A percentile compares a stretch with the other conserved stretches of the same genome.
Conservation (phyloP, 306 rosid genomes). For the Malus sieversii region DNA sequence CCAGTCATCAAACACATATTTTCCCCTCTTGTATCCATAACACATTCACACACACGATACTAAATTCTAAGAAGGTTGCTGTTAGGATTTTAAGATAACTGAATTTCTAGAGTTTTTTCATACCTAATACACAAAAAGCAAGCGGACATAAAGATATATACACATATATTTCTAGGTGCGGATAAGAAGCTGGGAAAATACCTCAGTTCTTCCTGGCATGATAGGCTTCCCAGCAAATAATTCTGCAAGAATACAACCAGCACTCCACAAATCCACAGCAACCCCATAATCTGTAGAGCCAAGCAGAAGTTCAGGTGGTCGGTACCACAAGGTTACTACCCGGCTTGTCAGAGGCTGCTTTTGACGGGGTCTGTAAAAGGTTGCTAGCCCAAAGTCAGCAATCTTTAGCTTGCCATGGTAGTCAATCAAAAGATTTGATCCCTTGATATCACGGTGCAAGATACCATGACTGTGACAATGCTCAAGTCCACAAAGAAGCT, state of each 20-base stretch:
- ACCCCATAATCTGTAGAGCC: slow-evolving; percentile 69
- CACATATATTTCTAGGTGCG: no score
- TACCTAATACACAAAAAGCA: not conserved
- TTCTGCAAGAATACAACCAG: slow-evolving; percentile 88
- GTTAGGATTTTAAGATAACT: not conserved
- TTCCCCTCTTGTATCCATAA: not conserved
- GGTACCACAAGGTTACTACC: slow-evolving; percentile 84
- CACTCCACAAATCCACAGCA: slow-evolving; percentile 83
- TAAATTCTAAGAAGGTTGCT: not conserved
- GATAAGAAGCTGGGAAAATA: slow-evolving; percentile 18
- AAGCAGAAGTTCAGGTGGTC: slow-evolving; percentile 87
- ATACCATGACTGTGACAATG: slow-evolving; percentile 73
- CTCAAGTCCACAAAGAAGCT: slow-evolving; percentile 68
- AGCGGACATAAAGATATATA: not conserved
- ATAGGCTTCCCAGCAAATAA: slow-evolving; percentile 74
- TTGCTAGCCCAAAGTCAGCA: slow-evolving; percentile 81
- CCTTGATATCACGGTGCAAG: slow-evolving; percentile 84
- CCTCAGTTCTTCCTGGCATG: slow-evolving; percentile 92
- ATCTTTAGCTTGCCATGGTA: slow-evolving; percentile 65
- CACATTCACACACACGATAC: not conserved
- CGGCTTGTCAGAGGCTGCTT: slow-evolving; percentile 79
- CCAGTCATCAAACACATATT: not conserved
- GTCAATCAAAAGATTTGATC: slow-evolving; percentile 71
- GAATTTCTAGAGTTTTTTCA: not conserved
- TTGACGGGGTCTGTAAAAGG: slow-evolving; percentile 35